Evolutionary conservation across 1,139 yeast genomes (phyloP).

Genomic region (Yamadazyma buinensis): DNA sequence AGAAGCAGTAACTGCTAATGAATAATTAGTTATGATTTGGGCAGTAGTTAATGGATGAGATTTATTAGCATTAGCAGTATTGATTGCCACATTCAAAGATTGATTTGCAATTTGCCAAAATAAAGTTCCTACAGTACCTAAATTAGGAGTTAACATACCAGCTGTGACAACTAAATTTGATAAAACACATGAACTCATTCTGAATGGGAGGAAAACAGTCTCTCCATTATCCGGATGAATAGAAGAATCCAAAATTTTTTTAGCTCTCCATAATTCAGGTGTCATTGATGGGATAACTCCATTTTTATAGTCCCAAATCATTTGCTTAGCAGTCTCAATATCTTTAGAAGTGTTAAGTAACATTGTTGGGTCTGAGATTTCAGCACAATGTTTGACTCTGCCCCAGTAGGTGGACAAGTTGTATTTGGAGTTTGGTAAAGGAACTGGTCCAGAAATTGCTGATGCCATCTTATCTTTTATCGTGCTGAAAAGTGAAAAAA

Average conservation of each 20-base stretch:
- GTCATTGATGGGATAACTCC: constrained; percentile 63
- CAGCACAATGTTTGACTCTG: constrained; percentile 89
- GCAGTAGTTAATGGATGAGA: constrained; percentile 81
- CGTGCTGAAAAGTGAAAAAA: no score
- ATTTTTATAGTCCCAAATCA: constrained; percentile 68
- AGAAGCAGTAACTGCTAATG: constrained; percentile 89
- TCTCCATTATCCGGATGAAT: constrained; percentile 96
- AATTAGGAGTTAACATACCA: constrained; percentile 94
- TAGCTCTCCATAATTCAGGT: constrained; percentile 87
- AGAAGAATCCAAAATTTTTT: constrained; percentile 79
- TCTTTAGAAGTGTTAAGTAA: constrained; percentile 66
- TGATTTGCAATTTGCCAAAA: constrained; percentile 99
- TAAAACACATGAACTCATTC: constrained; percentile 94
- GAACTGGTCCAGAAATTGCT: constrained; percentile 74
- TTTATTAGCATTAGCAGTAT: constrained; percentile 93
- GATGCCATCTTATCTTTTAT: constrained; percentile 63
- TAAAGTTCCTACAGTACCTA: constrained; percentile 84
- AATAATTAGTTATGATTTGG: constrained; percentile 74
- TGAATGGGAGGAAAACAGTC: constrained; percentile 84
- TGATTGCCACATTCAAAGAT: constrained; percentile 92
- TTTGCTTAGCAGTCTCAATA: constrained; percentile 58
- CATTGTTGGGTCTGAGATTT: constrained; percentile 90
- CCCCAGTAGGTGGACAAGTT: constrained; percentile 87
- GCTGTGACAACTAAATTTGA: constrained; percentile 93
- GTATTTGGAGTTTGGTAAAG: constrained; percentile 73